Evolutionary conservation across 306 rosid species (phyloP), one percentile per base, ranked within the genome.

Genomic region (Cucurbita moschata): DNA sequence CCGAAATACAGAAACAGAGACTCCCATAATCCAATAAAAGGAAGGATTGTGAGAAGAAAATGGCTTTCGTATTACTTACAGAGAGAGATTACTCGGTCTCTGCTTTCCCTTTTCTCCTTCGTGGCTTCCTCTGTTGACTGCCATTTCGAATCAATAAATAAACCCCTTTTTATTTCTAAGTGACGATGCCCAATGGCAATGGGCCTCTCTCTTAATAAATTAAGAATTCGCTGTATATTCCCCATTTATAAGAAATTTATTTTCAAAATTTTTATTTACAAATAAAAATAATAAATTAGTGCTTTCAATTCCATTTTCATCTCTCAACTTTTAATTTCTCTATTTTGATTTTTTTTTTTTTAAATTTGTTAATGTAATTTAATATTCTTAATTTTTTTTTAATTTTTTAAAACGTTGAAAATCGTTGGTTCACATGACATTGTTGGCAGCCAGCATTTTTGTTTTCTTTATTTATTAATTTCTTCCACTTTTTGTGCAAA

Each of bases 101-200:
- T 65, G 77, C 68, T 65, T 60, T 40, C 43, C 21, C 46, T 57
- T 40, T 60, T 70, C 58, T 75, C 71, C 78, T 58, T 66, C 37
- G 76, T 64, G 69, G 86, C 76, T 69, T 72, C 73, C 78, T 65
- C 79, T 80, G 76, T 83, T 80, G 86, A 80, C 84, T 65, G 37
- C 16, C 69, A 75, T 69, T 69, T 69, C 59, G 44, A 42, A 55
- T 52, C 51, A 56, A 50, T 8, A 68, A 66, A 67, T 69, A 49
- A 49, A 69, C n/a, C 43, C 26, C 2, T 50, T 50, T 50, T 49
- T 47, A 50, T 50, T 50, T 50, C 54, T 30, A 50, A 50, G 18
- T 50, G 7, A n/a, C 14, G 54, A 50, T 50, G 54, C 3, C 18
- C 54, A 50, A 50, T 14, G 18, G 7, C 54, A 14, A 50, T 50